A percentile compares a stretch with the other conserved stretches of the same genome.
phyloP scores from a whole-genome alignment of 2,329 filamentous ascomycete genomes.

The Byssochlamys sp. region DNA sequence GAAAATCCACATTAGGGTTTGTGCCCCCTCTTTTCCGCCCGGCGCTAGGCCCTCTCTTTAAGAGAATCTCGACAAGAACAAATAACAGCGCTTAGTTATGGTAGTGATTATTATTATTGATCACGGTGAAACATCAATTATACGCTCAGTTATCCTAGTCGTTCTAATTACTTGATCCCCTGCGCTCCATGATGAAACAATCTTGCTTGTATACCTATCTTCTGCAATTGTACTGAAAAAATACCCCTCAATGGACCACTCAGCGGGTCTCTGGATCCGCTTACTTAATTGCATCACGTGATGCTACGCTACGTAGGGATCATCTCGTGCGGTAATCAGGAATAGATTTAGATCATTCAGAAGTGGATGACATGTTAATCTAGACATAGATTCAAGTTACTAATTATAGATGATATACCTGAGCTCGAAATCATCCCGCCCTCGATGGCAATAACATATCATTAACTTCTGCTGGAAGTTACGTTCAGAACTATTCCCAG shows the following conservation, averaged over 20 bases:
- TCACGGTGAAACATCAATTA: no score
- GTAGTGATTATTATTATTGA: no score
- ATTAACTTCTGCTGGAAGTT: no score
- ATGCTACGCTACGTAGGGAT: not conserved
- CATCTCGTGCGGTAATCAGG: not conserved
- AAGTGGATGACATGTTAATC: no score
- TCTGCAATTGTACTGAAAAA: not conserved
- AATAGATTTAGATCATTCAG: no score
- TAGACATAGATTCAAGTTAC: no score
- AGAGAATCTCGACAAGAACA: not conserved
- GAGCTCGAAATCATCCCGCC: no score
- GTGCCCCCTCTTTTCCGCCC: constrained; percentile 13
- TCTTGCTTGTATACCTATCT: not conserved
- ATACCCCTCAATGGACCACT: not conserved
- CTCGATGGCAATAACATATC: no score
- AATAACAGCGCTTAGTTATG: no score
- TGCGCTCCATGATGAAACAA: not conserved
- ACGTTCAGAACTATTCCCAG: not conserved
- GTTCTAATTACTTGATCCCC: not conserved
- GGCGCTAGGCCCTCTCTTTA: not conserved
- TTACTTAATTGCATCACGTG: not conserved
- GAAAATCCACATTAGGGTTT: constrained; percentile 29
- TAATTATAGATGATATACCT: no score
- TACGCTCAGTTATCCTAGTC: not conserved
- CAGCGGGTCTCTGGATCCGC: not conserved